phyloP scores from a whole-genome alignment of 1,139 yeast species.

The Pichia kudriavzevii region DNA sequence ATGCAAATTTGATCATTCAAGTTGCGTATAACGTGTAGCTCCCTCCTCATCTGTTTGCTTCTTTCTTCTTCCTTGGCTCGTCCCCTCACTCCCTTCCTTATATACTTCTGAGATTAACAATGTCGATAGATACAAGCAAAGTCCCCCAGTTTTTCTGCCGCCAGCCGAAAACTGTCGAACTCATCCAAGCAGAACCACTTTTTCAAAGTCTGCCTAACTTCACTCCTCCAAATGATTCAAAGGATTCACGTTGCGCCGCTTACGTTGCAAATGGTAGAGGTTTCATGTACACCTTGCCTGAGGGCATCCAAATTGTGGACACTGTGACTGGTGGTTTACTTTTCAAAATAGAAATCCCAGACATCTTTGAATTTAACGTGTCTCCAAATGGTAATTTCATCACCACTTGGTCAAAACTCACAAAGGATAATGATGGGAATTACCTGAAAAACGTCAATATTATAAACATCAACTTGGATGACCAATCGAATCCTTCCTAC shows the following conservation, averaged over 20 bases:
- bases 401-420: constrained; percentile 88
- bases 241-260: constrained; percentile 33
- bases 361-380: constrained; percentile 75
- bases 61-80: background rate
- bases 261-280: constrained; percentile 49
- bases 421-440: constrained; percentile 55
- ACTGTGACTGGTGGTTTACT: constrained; percentile 43
- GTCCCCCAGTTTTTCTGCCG: constrained; percentile 29
- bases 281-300: constrained; percentile 52
- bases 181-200: constrained; percentile 47
- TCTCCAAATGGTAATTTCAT: constrained; percentile 84
- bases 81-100: background rate
- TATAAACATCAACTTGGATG: constrained; percentile 32
- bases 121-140: constrained; percentile 6
- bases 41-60: too few relatives aligned
- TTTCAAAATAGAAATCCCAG: constrained; percentile 42
- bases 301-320: constrained; percentile 49
- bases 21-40: too few relatives aligned
- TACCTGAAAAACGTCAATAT: constrained; percentile 72
- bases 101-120: background rate
- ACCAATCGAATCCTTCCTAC: constrained; percentile 26
- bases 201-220: constrained; percentile 34
- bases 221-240: constrained; percentile 22
- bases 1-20: too few relatives aligned
- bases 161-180: constrained; percentile 54